These are phyloP conservation scores for Paramyrothecium sp. DNA, from an alignment of 2,329 filamentous ascomycete genomes.

Conservation along the genomic window DNA sequence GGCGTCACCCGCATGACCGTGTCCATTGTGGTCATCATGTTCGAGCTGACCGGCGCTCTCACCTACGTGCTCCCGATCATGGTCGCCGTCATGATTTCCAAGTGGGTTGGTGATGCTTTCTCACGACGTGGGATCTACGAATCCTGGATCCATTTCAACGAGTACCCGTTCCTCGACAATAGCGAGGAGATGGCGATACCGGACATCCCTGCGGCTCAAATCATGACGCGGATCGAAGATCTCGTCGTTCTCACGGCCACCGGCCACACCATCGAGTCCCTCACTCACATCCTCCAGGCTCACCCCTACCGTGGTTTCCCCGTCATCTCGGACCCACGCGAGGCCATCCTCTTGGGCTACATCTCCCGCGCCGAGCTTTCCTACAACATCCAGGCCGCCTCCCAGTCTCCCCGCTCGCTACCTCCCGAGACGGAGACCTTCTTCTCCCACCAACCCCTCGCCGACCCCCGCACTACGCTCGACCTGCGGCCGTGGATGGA, in stretches of 20 bases:
- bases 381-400: constrained; percentile 65
- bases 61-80: constrained; percentile 98
- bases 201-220: constrained; percentile 79
- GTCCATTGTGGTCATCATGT: constrained; percentile 99
- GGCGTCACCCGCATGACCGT: constrained; percentile 96
- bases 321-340: constrained; percentile 74
- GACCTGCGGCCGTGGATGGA: constrained; percentile 98
- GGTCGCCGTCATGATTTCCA: constrained; percentile 97
- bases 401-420: constrained; percentile 57
- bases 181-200: constrained; percentile 78
- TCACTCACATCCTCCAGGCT: constrained; percentile 67
- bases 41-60: constrained; percentile 92
- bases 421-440: constrained; percentile 73
- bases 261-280: constrained; percentile 79
- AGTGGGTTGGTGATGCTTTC: constrained; percentile 97
- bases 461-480: constrained; percentile 73
- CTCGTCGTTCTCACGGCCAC: constrained; percentile 83
- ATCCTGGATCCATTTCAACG: constrained; percentile 94
- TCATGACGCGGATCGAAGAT: constrained; percentile 93
- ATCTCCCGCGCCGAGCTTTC: constrained; percentile 88
- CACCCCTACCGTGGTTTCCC: constrained; percentile 90
- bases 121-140: constrained; percentile 94
- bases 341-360: constrained; percentile 83
- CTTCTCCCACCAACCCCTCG: constrained; percentile 80
- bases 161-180: constrained; percentile 93